Evolutionary conservation across 192 early-diverging fungal species (phyloP), one percentile per base, ranked within the genome.

Genomic region (Podila epicladia): DNA sequence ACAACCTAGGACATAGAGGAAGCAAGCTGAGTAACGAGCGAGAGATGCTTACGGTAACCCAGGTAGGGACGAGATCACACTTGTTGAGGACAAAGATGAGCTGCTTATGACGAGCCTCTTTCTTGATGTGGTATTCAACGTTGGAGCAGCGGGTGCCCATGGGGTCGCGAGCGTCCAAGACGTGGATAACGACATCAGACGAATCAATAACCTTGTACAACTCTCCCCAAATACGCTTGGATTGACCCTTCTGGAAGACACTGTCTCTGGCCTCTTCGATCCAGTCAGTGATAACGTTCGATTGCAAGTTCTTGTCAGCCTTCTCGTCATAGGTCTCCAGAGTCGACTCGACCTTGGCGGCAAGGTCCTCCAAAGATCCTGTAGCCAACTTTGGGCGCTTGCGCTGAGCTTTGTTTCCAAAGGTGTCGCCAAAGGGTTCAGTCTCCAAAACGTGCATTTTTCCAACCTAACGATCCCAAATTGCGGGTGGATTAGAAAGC

Each of bases 191-290:
- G 31, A 95, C 91, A 84, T 99, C 97, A 0, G 96, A 97, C 19
- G 95, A 97, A 84, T 98, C 97, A 58, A 99, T 92, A 41, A 98
- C 96, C 88, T 99, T 99, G 89, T 99, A 98, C 49, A 99, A 86
- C 84, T 99, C 98, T 85, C 93, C 93, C 98, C 98, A 99, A 67
- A 99, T 99, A 78, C 98, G 93, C 82, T 94, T 96, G 2, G 95
- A 97, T 73, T 97, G 95, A 64, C 98, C 98, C 53, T 96, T 96
- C 37, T 90, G 91, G 74, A 99, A 93, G 69, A 95, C 92, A 76
- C 95, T 95, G 77, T 97, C 95, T 71, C 94, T 88, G 28, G 91
- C 90, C 33, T 89, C 92, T 64, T 95, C 93, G 3, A 85, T 85
- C 59, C 85, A 93, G 75, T 94, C 94, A 41, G 74, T 89, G 82